phyloP scores from a whole-genome alignment of 495 filamentous ascomycete genomes.

The Chlorociboria aeruginascens region DNA sequence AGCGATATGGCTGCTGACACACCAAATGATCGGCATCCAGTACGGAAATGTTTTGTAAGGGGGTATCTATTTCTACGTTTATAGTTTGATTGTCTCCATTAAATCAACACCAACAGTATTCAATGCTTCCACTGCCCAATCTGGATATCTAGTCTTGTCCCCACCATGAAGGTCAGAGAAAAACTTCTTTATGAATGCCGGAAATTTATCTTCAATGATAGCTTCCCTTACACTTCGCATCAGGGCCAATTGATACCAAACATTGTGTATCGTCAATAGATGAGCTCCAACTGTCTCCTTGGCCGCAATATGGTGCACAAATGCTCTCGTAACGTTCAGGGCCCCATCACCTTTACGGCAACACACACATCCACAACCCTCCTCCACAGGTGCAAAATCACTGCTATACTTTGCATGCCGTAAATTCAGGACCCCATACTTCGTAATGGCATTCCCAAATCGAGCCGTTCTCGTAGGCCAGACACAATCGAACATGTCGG shows the following conservation, averaged over 20 bases:
- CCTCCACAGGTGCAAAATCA: slow-evolving; percentile 76
- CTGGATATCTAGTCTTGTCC: slow-evolving; percentile 54
- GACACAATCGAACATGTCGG: slow-evolving; percentile 99
- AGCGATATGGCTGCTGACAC: no score
- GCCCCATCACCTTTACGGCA: slow-evolving; percentile 59
- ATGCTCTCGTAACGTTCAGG: slow-evolving; percentile 77
- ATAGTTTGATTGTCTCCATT: slow-evolving; percentile 24
- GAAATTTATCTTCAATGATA: slow-evolving; percentile 73
- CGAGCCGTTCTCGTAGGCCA: slow-evolving; percentile 96
- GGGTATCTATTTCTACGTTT: slow-evolving; percentile 4
- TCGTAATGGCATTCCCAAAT: slow-evolving; percentile 88
- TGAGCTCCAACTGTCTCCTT: slow-evolving; percentile 97
- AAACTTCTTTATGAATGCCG: slow-evolving; percentile 65
- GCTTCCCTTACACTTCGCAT: slow-evolving; percentile 66
- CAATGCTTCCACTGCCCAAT: slow-evolving; percentile 80
- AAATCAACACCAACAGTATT: slow-evolving; percentile 77
- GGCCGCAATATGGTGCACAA: slow-evolving; percentile 77
- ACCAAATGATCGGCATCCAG: no score
- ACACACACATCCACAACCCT: slow-evolving; percentile 66
- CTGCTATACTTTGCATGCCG: slow-evolving; percentile 60
- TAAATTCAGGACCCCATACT: slow-evolving; percentile 69
- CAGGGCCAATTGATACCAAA: slow-evolving; percentile 74
- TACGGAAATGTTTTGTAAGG: neutral
- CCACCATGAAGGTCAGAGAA: slow-evolving; percentile 61
- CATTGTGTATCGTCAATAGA: slow-evolving; percentile 89